phyloP scores from a whole-genome alignment of 176 grass and related monocot species.

The Phyllostachys edulis region DNA sequence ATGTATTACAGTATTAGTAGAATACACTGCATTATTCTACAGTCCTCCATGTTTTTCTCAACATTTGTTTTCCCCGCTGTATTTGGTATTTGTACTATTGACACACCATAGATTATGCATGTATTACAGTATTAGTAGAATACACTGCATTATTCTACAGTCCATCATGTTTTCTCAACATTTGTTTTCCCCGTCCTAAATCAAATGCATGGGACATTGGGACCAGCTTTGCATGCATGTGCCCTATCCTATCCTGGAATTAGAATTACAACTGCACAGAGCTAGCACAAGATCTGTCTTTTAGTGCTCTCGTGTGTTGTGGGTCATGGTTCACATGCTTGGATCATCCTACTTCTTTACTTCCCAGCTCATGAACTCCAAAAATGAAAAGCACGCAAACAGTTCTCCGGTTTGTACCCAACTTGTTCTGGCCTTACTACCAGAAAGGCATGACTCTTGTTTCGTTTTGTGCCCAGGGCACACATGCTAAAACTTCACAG shows the following conservation, averaged over 20 bases:
- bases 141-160: not conserved
- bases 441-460: constrained; percentile 23
- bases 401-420: constrained; percentile 26
- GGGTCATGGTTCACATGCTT: constrained; percentile 51
- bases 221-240: constrained; percentile 26
- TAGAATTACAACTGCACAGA: constrained; percentile 21
- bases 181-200: not conserved
- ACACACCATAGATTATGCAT: not conserved
- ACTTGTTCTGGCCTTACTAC: constrained; percentile 5
- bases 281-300: constrained; percentile 38
- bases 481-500: constrained; percentile 39
- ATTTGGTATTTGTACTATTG: not conserved
- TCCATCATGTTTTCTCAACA: not conserved
- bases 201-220: not conserved
- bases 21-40: not conserved
- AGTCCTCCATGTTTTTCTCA: constrained; percentile 1
- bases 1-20: not conserved
- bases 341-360: constrained; percentile 23
- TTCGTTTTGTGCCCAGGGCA: constrained; percentile 23
- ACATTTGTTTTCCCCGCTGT: constrained; percentile 7
- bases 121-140: no score
- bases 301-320: constrained; percentile 26
- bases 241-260: not conserved
- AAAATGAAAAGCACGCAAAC: not conserved
- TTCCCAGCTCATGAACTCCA: constrained; percentile 26